Conservation (phyloP, 768 basidiomycete species). For the Kwoniella mangroviensis region DNA sequence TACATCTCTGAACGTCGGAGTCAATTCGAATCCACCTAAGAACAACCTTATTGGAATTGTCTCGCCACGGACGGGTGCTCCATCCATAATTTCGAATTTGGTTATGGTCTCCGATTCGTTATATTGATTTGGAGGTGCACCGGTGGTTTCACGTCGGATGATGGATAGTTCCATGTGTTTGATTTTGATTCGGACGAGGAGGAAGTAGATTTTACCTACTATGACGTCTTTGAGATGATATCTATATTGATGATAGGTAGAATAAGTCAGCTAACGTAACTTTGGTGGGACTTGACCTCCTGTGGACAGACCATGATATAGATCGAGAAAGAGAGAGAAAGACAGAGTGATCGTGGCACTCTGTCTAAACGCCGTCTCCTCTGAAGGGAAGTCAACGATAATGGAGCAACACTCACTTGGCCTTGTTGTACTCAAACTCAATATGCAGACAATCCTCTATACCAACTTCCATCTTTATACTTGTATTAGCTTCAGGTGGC, state of each 20-base stretch:
- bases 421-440: conserved; percentile 99
- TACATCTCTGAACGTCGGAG: conserved; percentile 97
- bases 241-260: conserved; percentile 60
- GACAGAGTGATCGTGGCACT: neutral
- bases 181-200: conserved; percentile 97
- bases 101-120: conserved; percentile 99
- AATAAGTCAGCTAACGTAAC: too few species aligned
- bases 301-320: neutral
- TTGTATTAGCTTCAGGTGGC: conserved; percentile 97
- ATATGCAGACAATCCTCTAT: conserved; percentile 99
- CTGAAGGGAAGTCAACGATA: neutral
- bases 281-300: too few species aligned
- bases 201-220: conserved; percentile 98
- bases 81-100: conserved; percentile 99
- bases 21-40: conserved; percentile 96
- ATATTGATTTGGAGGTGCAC: conserved; percentile 97
- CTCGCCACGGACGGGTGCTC: conserved; percentile 96
- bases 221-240: conserved; percentile 99
- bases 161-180: conserved; percentile 99
- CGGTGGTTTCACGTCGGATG: conserved; percentile 95
- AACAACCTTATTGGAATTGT: conserved; percentile 97
- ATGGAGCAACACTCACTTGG: conserved; percentile 69
- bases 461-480: conserved; percentile 99
- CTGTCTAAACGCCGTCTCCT: neutral
- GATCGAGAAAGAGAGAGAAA: neutral